Percentiles rank a stretch among this genome's conserved stretches.
These are phyloP conservation scores for Candida sanyaensis DNA, from an alignment of 1,139 yeast genomes.

Conservation along the genomic window DNA sequence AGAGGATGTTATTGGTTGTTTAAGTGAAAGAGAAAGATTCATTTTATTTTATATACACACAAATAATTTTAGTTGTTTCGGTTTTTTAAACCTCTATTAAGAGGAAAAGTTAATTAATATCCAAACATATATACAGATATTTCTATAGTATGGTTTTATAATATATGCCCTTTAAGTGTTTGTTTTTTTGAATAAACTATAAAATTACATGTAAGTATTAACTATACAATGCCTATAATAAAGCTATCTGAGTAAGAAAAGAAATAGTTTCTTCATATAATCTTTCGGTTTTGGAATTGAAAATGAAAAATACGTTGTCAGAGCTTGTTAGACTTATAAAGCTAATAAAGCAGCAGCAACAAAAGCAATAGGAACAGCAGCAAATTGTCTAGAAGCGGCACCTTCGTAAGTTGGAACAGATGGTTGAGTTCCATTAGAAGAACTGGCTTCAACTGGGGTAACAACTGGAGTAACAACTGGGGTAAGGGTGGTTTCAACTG, in stretches of 20 bases:
- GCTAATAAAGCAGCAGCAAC: slow-evolving; percentile 57
- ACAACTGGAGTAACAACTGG: slow-evolving; percentile 8
- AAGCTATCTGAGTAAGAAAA: not conserved
- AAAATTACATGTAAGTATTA: not conserved
- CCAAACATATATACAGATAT: not conserved
- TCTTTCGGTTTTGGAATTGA: too few species aligned
- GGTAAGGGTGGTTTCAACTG: slow-evolving; percentile 11
- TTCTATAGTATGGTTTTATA: not conserved
- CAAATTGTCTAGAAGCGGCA: slow-evolving; percentile 36
- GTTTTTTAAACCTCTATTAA: not conserved
- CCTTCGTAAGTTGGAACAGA: slow-evolving; percentile 41
- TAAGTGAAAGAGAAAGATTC: too few species aligned
- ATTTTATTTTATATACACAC: not conserved
- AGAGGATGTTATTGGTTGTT: not conserved
- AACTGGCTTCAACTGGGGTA: slow-evolving; percentile 13
- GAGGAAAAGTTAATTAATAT: not conserved
- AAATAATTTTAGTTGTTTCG: not conserved
- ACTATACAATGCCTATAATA: not conserved
- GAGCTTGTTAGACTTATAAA: slow-evolving; percentile 31
- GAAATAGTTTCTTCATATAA: not conserved
- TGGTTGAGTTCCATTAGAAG: slow-evolving; percentile 25
- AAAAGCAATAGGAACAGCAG: slow-evolving; percentile 52
- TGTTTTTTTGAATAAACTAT: not conserved
- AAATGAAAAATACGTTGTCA: too few species aligned
- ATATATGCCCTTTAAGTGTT: not conserved